phyloP scores from a whole-genome alignment of 1,139 yeast species.

The Neolecta irregularis region DNA sequence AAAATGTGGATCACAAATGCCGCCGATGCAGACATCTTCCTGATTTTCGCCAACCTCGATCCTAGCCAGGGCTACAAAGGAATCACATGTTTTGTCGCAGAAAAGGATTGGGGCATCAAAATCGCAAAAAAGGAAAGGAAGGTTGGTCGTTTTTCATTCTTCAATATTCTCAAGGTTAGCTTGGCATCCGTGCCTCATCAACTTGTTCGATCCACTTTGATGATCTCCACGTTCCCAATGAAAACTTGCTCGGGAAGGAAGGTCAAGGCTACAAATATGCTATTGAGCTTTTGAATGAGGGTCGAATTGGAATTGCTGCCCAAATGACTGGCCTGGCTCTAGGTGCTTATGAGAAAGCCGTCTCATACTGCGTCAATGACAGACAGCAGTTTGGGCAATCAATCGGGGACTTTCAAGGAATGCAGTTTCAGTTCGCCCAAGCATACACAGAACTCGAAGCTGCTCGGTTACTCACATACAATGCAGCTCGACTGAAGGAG shows the following conservation, averaged over 20 bases:
- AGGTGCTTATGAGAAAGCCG: conserved; percentile 31
- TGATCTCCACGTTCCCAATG: conserved; percentile 30
- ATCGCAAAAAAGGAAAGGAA: conserved; percentile 33
- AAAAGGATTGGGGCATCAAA: conserved; percentile 28
- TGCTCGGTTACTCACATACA: conserved; percentile 30
- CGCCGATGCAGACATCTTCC: conserved; percentile 30
- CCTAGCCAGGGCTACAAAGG: conserved; percentile 32
- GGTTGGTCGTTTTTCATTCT: too few relatives aligned
- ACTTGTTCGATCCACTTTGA: conserved; percentile 31
- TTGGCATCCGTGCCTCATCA: conserved; percentile 32
- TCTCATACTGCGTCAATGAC: conserved; percentile 28
- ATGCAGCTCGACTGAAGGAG: conserved; percentile 33
- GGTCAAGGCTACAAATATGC: conserved; percentile 35
- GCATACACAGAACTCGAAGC: conserved; percentile 33
- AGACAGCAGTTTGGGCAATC: conserved; percentile 31
- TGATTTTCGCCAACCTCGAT: conserved; percentile 30
- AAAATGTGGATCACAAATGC: conserved; percentile 36
- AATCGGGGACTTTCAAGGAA: conserved; percentile 33
- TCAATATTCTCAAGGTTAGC: too few relatives aligned
- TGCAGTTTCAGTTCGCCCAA: conserved; percentile 34
- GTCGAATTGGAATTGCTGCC: conserved; percentile 34
- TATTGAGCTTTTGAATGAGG: conserved; percentile 31
- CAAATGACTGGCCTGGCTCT: conserved; percentile 32
- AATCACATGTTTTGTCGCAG: conserved; percentile 32
- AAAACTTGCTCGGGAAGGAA: conserved; percentile 29